Conservation (phyloP, 176 grass and related monocot species). For the Hordeum marinum region DNA sequence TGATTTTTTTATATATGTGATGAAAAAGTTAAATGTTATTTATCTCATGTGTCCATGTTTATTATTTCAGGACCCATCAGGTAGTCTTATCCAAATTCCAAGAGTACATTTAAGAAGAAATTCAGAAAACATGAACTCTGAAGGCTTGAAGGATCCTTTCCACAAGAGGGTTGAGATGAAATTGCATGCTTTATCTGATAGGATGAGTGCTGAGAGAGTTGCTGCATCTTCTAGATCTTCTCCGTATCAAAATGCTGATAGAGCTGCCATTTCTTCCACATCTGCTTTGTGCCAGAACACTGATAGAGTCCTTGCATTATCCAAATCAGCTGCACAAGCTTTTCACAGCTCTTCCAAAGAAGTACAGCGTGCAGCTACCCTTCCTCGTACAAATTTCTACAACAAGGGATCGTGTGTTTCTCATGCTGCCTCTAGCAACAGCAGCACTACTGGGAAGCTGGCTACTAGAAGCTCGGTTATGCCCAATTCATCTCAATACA, state of each 20-base stretch:
- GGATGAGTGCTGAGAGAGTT: constrained; percentile 35
- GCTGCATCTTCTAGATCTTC: constrained; percentile 21
- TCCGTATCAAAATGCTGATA: constrained; percentile 22
- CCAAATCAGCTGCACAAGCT: constrained; percentile 31
- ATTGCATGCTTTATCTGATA: constrained; percentile 56
- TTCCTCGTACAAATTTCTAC: background rate
- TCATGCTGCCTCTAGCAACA: constrained; percentile 15
- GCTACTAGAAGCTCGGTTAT: constrained; percentile 15
- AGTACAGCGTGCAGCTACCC: background rate
- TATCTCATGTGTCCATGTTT: constrained; percentile 8
- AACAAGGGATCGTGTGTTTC: constrained; percentile 18
- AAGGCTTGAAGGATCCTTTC: constrained; percentile 40
- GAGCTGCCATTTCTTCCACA: constrained; percentile 19
- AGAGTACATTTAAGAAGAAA: constrained; percentile 34
- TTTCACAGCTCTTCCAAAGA: constrained; percentile 9
- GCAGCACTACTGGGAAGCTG: background rate
- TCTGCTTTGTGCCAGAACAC: constrained; percentile 10
- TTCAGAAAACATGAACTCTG: constrained; percentile 29
- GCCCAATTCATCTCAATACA: constrained; percentile 29
- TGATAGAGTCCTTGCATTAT: background rate
- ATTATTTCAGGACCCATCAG: constrained; percentile 32
- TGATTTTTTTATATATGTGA: constrained; percentile 9
- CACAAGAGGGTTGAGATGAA: constrained; percentile 54
- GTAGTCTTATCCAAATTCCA: constrained; percentile 25
- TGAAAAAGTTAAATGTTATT: background rate